These are phyloP conservation scores for Aspergillus ochraceus DNA, from an alignment of 2,329 filamentous ascomycete species.

Conservation along the genomic window DNA sequence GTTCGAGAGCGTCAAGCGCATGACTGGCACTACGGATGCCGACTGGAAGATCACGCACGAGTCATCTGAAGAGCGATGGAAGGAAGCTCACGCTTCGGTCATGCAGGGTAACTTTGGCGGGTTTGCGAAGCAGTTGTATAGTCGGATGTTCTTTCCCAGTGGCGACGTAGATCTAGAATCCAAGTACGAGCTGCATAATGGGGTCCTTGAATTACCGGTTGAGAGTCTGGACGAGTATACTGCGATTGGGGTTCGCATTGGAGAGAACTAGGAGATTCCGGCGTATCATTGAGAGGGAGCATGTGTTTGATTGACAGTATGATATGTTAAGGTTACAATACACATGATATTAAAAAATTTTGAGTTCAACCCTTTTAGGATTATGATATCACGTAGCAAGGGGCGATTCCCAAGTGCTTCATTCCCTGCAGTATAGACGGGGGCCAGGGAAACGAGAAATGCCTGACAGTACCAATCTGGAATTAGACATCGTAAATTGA, in stretches of 20 bases:
- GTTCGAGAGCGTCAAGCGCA: conserved; percentile 58
- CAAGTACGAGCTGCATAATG: conserved; percentile 48
- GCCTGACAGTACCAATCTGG: no score
- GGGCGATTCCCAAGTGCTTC: no score
- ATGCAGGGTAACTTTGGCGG: conserved; percentile 43
- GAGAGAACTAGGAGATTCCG: not conserved
- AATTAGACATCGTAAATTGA: not conserved
- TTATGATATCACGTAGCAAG: no score
- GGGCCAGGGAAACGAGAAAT: no score
- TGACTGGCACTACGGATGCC: conserved; percentile 54
- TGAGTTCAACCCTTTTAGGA: no score
- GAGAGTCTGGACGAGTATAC: conserved; percentile 54
- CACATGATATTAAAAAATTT: no score
- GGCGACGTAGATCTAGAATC: conserved; percentile 40
- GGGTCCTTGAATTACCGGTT: conserved; percentile 53
- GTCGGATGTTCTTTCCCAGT: conserved; percentile 52
- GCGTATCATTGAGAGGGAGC: not conserved
- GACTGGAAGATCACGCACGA: conserved; percentile 63
- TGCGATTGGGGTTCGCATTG: not conserved
- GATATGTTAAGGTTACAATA: no score
- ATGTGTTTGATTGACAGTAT: no score
- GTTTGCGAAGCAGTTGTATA: conserved; percentile 54
- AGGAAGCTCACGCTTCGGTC: conserved; percentile 47
- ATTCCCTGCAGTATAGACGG: no score
- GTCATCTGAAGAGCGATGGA: conserved; percentile 46